A percentile compares a stretch with the other conserved stretches of the same genome.
These are phyloP conservation scores for Carex parvula DNA, from an alignment of 176 grass and related monocot species.

Conservation along the genomic window DNA sequence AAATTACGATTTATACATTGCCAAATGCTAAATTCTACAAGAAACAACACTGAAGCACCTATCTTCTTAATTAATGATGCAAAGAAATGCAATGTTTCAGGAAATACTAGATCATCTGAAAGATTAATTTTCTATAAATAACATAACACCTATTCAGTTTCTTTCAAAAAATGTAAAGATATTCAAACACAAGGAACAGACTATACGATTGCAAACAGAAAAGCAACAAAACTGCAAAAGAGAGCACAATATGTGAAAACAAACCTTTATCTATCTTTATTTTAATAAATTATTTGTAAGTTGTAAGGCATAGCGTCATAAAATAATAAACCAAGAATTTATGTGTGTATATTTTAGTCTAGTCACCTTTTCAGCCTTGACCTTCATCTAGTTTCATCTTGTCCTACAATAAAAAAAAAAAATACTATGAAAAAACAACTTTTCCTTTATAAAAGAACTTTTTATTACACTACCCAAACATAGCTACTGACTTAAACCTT, in stretches of 20 bases:
- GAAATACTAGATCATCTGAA: not conserved
- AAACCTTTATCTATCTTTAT: not conserved
- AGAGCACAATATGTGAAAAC: not conserved
- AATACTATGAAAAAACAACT: conserved; percentile 18
- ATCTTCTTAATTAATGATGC: not conserved
- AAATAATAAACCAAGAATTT: conserved; percentile 40
- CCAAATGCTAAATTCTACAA: not conserved
- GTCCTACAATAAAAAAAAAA: conserved; percentile 76
- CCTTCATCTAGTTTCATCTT: conserved; percentile 95
- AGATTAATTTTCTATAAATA: not conserved
- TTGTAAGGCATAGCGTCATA: not conserved
- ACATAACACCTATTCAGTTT: not conserved
- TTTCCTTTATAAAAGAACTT: conserved; percentile 13
- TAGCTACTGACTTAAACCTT: not conserved
- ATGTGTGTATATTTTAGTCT: conserved; percentile 27
- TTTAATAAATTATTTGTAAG: not conserved
- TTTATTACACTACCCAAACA: not conserved
- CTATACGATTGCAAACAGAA: not conserved
- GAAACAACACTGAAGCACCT: not conserved
- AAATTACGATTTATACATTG: not conserved
- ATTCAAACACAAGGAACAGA: not conserved
- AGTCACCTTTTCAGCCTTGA: conserved; percentile 74
- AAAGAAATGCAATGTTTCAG: not conserved
- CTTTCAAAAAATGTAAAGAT: not conserved
- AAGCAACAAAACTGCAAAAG: not conserved